Evolutionary conservation across 345 rosid species (phyloP).

Genomic region (Boechera divaricarpa): DNA sequence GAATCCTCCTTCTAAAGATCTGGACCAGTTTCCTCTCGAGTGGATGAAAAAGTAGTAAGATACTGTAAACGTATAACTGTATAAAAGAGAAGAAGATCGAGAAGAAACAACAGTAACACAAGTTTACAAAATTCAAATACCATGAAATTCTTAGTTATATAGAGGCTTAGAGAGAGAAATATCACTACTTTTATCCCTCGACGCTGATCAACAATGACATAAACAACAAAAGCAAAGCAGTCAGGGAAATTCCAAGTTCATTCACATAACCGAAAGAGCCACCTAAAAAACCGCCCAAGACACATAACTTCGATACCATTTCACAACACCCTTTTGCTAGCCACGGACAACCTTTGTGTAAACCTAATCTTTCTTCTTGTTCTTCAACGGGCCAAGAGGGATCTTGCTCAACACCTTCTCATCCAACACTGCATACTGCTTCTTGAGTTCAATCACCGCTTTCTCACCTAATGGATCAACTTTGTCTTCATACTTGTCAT

Average conservation of each 20-base stretch:
- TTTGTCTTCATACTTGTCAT: constrained; percentile 89
- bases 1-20: background rate
- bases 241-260: constrained; percentile 39
- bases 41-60: background rate
- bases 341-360: background rate
- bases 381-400: constrained; percentile 69
- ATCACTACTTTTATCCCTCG: constrained; percentile 29
- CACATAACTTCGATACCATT: constrained; percentile 31
- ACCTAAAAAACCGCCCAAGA: constrained; percentile 14
- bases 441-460: constrained; percentile 75
- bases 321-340: constrained; percentile 40
- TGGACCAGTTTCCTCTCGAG: background rate
- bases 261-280: constrained; percentile 39
- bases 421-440: constrained; percentile 76
- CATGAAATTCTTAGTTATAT: constrained; percentile 15
- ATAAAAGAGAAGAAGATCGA: background rate
- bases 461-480: constrained; percentile 82
- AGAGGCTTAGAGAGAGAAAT: constrained; percentile 7
- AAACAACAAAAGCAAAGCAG: constrained; percentile 18
- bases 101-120: background rate
- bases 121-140: background rate
- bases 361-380: constrained; percentile 70
- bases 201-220: constrained; percentile 32
- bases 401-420: constrained; percentile 79
- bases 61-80: background rate